Evolutionary conservation across 2,329 filamentous ascomycete species (phyloP).

Genomic region (Aspergillus ochraceoroseus): DNA sequence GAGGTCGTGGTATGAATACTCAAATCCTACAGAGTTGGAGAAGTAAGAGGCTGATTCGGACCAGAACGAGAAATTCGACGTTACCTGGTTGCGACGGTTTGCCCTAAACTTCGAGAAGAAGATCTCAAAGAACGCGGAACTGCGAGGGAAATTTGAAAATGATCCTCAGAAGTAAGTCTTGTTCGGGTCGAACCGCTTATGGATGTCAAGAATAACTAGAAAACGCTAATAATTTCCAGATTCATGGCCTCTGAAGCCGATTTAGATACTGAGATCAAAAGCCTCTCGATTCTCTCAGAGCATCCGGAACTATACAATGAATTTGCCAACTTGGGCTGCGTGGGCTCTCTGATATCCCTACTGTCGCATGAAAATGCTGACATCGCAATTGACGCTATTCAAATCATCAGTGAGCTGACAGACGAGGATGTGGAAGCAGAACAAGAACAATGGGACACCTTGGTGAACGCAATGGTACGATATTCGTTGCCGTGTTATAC

Average conservation of each 20-base stretch:
- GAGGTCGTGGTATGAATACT: slow-evolving; percentile 41
- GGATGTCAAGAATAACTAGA: too few relatives aligned
- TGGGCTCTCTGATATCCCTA: slow-evolving; percentile 69
- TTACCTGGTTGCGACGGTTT: slow-evolving; percentile 73
- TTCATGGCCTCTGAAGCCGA: slow-evolving; percentile 84
- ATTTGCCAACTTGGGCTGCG: slow-evolving; percentile 69
- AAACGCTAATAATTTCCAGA: slow-evolving; percentile 28
- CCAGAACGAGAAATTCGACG: slow-evolving; percentile 70
- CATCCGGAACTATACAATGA: slow-evolving; percentile 78
- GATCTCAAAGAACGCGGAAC: slow-evolving; percentile 83
- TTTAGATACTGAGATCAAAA: slow-evolving; percentile 81
- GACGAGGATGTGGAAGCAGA: slow-evolving; percentile 86
- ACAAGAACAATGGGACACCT: slow-evolving; percentile 70
- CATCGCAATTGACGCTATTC: slow-evolving; percentile 84
- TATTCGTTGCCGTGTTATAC: too few relatives aligned
- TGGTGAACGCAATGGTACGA: slow-evolving; percentile 60
- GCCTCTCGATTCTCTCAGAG: slow-evolving; percentile 78
- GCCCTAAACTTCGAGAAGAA: slow-evolving; percentile 82
- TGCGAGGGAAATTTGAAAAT: slow-evolving; percentile 76
- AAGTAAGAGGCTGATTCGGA: slow-evolving; percentile 22
- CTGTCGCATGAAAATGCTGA: slow-evolving; percentile 95
- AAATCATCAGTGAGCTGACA: slow-evolving; percentile 84
- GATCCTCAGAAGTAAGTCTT: slow-evolving; percentile 63
- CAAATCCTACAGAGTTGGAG: neutral
- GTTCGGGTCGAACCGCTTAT: neutral